Percentiles rank a stretch among this genome's conserved stretches.
These are phyloP conservation scores for Sonneratia alba DNA, from an alignment of 345 rosid species.

Conservation along the genomic window DNA sequence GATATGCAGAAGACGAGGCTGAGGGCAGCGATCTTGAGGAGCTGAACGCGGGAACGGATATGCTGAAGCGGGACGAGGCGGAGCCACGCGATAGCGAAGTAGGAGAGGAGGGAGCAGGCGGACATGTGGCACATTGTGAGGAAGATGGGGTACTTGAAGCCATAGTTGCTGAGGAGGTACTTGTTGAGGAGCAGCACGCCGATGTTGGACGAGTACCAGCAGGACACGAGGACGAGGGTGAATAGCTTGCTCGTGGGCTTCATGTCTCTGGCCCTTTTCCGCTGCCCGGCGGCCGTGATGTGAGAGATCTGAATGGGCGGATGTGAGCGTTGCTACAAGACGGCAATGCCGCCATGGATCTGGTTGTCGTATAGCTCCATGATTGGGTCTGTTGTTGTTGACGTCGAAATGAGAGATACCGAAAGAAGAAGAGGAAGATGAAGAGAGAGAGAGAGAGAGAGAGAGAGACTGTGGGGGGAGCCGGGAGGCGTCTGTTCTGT, in stretches of 20 bases:
- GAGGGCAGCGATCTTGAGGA: conserved; percentile 81
- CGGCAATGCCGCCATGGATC: conserved; percentile 1
- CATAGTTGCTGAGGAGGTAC: conserved; percentile 85
- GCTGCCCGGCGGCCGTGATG: not conserved
- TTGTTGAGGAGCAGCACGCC: conserved; percentile 89
- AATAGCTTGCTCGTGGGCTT: conserved; percentile 25
- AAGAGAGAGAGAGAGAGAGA: not conserved
- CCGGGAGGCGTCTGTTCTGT: not conserved
- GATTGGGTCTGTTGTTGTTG: not conserved
- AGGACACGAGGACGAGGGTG: conserved; percentile 72
- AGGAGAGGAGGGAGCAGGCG: conserved; percentile 85
- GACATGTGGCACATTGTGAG: conserved; percentile 99
- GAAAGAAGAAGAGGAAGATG: too few species aligned
- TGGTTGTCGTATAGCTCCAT: not conserved
- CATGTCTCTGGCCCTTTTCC: not conserved
- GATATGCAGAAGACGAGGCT: conserved; percentile 92
- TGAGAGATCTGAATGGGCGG: not conserved
- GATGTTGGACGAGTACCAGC: conserved; percentile 96
- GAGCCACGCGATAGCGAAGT: conserved; percentile 89
- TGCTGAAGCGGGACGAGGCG: conserved; percentile 98
- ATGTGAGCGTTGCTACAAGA: not conserved
- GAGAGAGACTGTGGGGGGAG: too few species aligned
- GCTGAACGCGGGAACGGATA: conserved; percentile 74
- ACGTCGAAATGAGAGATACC: too few species aligned
- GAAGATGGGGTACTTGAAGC: conserved; percentile 97